These are phyloP conservation scores for Colletotrichum liriopes DNA, from an alignment of 2,329 filamentous ascomycete genomes.

Conservation along the genomic window DNA sequence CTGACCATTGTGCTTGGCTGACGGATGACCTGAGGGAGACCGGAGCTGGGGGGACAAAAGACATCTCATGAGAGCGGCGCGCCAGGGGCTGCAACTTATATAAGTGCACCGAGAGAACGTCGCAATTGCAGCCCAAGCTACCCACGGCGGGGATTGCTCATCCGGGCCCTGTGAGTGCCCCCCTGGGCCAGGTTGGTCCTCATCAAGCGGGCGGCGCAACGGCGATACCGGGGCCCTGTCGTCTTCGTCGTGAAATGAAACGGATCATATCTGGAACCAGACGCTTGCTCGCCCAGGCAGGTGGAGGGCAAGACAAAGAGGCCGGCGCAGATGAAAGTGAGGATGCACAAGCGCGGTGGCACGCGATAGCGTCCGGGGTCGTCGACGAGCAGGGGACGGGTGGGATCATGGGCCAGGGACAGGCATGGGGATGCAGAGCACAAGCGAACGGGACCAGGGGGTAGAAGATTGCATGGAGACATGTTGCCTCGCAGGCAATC, in stretches of 20 bases:
- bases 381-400: not conserved
- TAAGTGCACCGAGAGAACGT: slow-evolving; percentile 20
- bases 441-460: slow-evolving; percentile 20
- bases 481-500: not conserved
- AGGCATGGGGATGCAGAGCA: slow-evolving; percentile 11
- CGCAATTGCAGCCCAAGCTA: slow-evolving; percentile 8
- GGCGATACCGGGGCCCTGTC: slow-evolving; percentile 1
- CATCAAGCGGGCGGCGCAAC: not conserved
- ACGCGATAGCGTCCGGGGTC: slow-evolving; percentile 25
- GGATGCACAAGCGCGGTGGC: slow-evolving; percentile 22
- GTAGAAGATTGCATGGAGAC: slow-evolving; percentile 33
- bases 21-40: slow-evolving; percentile 35
- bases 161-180: not conserved
- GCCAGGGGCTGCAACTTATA: slow-evolving; percentile 31
- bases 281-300: slow-evolving; percentile 37
- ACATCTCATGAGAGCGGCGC: not conserved
- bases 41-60: slow-evolving; percentile 25
- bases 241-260: slow-evolving; percentile 28
- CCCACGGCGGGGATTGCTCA: not conserved
- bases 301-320: slow-evolving; percentile 23
- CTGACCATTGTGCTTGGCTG: slow-evolving; percentile 55
- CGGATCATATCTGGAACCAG: not conserved
- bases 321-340: slow-evolving; percentile 5
- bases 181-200: slow-evolving; percentile 1
- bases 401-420: slow-evolving; percentile 13